phyloP scores from a whole-genome alignment of 1,284 basidiomycete genomes.

The Puccinia coronata region DNA sequence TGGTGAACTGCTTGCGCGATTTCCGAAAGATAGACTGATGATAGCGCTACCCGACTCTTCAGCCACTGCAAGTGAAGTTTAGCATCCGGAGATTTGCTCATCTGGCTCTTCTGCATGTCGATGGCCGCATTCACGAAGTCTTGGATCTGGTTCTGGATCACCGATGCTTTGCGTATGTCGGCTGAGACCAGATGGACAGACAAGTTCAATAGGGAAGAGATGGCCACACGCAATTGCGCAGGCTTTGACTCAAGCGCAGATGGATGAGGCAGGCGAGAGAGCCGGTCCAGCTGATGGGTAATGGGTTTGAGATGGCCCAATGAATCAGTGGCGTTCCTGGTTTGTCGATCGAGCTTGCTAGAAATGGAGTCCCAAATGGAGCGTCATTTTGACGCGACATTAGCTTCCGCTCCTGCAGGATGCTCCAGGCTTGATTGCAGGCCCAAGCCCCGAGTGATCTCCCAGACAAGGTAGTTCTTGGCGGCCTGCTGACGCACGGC shows the following conservation, averaged over 20 bases:
- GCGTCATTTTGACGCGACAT: background rate
- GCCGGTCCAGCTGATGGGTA: background rate
- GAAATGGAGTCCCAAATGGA: background rate
- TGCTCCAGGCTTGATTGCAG: background rate
- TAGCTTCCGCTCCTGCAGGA: background rate
- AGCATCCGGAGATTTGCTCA: constrained; percentile 2
- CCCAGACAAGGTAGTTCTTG: constrained; percentile 43
- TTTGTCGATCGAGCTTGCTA: background rate
- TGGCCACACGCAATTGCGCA: background rate
- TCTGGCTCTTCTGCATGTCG: background rate
- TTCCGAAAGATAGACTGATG: constrained; percentile 33
- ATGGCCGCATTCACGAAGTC: background rate
- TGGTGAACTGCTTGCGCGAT: constrained; percentile 19
- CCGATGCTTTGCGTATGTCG: constrained; percentile 16
- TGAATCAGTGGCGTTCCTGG: background rate
- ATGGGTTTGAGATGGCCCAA: background rate
- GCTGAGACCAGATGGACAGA: constrained; percentile 29
- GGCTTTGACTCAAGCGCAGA: too few relatives aligned
- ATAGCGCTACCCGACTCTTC: constrained; percentile 35
- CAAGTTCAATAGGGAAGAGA: constrained; percentile 22
- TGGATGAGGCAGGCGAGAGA: constrained; percentile 15
- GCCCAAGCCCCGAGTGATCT: constrained; percentile 31
- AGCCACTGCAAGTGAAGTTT: constrained; percentile 38
- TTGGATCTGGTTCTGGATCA: constrained; percentile 16
- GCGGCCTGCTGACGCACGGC: background rate